Conservation (phyloP, 192 early-diverging fungal genomes). For the Gaertneriomyces sp. region DNA sequence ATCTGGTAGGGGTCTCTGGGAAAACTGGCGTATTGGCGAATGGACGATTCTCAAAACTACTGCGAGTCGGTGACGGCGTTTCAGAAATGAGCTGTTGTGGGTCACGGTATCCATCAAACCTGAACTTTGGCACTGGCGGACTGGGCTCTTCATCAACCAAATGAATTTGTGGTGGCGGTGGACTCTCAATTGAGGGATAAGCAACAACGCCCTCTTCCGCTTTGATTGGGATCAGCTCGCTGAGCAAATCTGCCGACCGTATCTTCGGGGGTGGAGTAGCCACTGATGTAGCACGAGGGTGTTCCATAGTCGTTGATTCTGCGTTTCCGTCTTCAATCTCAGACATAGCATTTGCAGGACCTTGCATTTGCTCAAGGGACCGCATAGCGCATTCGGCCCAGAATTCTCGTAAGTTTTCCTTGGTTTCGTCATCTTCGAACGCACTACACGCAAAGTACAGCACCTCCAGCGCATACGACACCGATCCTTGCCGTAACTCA, state of each 20-base stretch:
- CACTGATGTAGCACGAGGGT: too few species aligned
- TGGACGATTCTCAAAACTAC: neutral
- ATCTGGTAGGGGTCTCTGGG: conserved; percentile 1
- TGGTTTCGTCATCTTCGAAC: neutral
- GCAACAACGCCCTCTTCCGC: too few species aligned
- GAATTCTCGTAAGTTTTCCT: too few species aligned
- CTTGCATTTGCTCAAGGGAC: too few species aligned
- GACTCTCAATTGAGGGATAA: neutral
- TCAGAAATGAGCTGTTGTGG: neutral
- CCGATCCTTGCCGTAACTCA: neutral
- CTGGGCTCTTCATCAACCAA: conserved; percentile 2
- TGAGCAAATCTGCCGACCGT: too few species aligned
- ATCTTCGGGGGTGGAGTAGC: too few species aligned
- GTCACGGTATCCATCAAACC: conserved; percentile 1
- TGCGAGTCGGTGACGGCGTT: conserved; percentile 2
- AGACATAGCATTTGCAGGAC: too few species aligned
- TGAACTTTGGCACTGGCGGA: conserved; percentile 2
- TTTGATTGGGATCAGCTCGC: too few species aligned
- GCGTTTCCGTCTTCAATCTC: too few species aligned
- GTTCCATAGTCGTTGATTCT: too few species aligned
- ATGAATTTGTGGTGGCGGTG: conserved; percentile 3
- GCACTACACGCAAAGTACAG: neutral
- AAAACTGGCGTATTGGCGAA: conserved; percentile 9
- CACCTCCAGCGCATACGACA: neutral
- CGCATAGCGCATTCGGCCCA: too few species aligned